These are phyloP conservation scores for Melastoma malabathricum DNA, from an alignment of 345 rosid genomes.

Conservation along the genomic window DNA sequence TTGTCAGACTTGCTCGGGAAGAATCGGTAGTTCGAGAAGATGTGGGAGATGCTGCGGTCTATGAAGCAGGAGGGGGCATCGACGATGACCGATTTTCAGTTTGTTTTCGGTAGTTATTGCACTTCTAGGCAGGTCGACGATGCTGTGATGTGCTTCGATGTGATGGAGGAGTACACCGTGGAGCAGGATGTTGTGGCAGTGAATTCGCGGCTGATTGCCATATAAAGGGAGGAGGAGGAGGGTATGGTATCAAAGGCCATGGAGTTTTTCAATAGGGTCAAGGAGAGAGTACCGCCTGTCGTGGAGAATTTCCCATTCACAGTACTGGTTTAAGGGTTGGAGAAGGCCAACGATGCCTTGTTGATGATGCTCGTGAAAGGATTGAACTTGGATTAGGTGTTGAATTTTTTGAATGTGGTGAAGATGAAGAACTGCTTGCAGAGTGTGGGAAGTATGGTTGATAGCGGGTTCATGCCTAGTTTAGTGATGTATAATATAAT, in stretches of 20 bases:
- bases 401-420: constrained; percentile 32
- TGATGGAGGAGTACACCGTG: constrained; percentile 38
- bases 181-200: constrained; percentile 30
- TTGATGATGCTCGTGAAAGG: constrained; percentile 25
- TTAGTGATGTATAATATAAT: constrained; percentile 42
- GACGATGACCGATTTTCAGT: constrained; percentile 19
- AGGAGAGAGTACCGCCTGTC: constrained; percentile 25
- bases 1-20: constrained; percentile 52
- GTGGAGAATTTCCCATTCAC: constrained; percentile 34
- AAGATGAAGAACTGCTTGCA: constrained; percentile 36
- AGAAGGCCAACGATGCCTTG: constrained; percentile 33
- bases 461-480: constrained; percentile 28
- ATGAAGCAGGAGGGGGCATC: constrained; percentile 29
- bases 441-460: constrained; percentile 34
- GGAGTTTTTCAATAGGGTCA: constrained; percentile 28
- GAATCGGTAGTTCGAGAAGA: constrained; percentile 31
- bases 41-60: constrained; percentile 50
- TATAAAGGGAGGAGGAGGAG: constrained; percentile 24
- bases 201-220: constrained; percentile 37
- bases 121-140: constrained; percentile 20
- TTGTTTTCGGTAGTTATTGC: constrained; percentile 33
- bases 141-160: constrained; percentile 41
- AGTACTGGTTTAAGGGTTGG: constrained; percentile 50
- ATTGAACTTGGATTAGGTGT: constrained; percentile 18
- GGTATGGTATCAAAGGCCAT: constrained; percentile 20